Percentiles rank a stretch among this genome's conserved stretches.
These are phyloP conservation scores for Coccomyxa sp. DNA, from an alignment of 139 green algal species.

Conservation along the genomic window DNA sequence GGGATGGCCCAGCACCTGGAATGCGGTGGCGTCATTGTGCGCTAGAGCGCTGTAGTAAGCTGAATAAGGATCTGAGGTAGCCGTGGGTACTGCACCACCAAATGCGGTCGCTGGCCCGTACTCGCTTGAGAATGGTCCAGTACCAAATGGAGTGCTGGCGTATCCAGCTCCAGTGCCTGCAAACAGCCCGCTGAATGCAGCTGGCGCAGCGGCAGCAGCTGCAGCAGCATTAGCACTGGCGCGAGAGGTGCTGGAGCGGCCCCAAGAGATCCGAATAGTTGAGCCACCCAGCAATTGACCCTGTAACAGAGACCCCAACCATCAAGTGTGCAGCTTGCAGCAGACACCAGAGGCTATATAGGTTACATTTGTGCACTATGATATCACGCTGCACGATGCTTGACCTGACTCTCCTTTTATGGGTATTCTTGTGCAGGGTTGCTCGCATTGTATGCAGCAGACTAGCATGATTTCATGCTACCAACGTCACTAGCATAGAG, in stretches of 20 bases:
- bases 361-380: neutral
- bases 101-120: neutral
- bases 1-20: neutral
- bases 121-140: no score
- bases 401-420: neutral
- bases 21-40: neutral
- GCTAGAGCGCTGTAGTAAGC: conserved; percentile 7
- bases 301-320: neutral
- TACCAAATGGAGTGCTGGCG: neutral
- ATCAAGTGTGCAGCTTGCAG: neutral
- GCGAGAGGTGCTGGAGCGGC: conserved; percentile 39
- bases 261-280: conserved; percentile 70
- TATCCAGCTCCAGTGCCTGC: neutral
- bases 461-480: neutral
- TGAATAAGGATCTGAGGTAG: conserved; percentile 4
- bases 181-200: neutral
- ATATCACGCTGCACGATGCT: neutral
- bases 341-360: neutral
- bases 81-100: neutral
- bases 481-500: neutral
- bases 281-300: conserved; percentile 48
- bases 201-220: neutral
- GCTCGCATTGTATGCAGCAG: neutral
- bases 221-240: neutral
- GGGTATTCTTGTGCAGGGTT: neutral